These are phyloP conservation scores for Helichrysum umbraculigerum DNA, from an alignment of 129 eudicot species.

Conservation along the genomic window DNA sequence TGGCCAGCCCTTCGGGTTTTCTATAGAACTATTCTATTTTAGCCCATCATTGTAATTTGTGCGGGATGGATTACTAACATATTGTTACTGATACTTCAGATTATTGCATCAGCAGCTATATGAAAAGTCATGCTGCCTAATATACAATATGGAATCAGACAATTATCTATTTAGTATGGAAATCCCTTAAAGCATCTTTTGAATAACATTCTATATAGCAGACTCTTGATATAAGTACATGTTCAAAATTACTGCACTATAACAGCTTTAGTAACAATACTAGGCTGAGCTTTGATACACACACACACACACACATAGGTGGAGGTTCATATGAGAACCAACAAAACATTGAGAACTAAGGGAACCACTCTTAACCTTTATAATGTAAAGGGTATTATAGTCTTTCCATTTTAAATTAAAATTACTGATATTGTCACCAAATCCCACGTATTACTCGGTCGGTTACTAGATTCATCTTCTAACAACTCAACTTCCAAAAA, in stretches of 20 bases:
- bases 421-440: too few relatives aligned
- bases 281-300: neutral
- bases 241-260: neutral
- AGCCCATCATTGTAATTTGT: neutral
- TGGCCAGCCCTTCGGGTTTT: neutral
- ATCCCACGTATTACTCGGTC: too few relatives aligned
- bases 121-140: conserved; percentile 2
- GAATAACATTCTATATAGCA: neutral
- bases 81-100: neutral
- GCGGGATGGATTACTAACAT: conserved; percentile 12
- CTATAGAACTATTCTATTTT: neutral
- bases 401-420: too few relatives aligned
- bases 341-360: too few relatives aligned
- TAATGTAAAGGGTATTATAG: too few relatives aligned
- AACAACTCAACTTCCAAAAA: too few relatives aligned
- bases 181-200: neutral
- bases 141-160: neutral
- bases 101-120: neutral
- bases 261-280: neutral
- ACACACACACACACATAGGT: too few relatives aligned
- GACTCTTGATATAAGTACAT: neutral
- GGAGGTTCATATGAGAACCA: too few relatives aligned
- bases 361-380: too few relatives aligned
- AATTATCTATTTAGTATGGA: neutral
- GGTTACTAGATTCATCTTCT: too few relatives aligned